Base-by-base conservation (phyloP, 139 green algal species). In the Ettlia oleoabundans region DNA sequence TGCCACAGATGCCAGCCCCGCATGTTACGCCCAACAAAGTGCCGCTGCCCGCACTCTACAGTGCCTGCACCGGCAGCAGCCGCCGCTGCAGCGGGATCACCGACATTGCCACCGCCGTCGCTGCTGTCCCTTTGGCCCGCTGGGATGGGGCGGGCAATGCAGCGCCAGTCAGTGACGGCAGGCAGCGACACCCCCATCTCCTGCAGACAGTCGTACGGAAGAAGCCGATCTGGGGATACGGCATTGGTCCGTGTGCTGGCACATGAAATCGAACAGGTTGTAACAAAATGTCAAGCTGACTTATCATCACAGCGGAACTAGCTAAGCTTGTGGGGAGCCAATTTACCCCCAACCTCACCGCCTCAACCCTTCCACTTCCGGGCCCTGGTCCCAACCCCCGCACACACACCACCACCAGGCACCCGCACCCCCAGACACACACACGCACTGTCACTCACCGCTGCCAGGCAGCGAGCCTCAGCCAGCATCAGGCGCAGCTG, bases 391-490 rank as follows among this genome's bases (percentile, higher is more conserved):
- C 10, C 47, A 10, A 15, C 47, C 47, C 47, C 47, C 15, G 64
- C 7, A 33, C 24, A 33, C 1, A 32, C 18, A 24, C 35, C 47
- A 32, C 69, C 32, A 7, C 41, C 13, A 51, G 21, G 65, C 65
- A 32, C n/a, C 35, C n/a, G 35, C 65, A 72, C 1, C 15, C 61
- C 61, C 24, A 51, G 64, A n/a, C 4, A 15, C 38, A 30, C 1
- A 24, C 13, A 0, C 37, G 33, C 63, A 1, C 63, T 30, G 28
- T 32, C n/a, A 43, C 73, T 80, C 73, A 80, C 73, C 52, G 52
- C 73, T 0, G 73, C 73, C 35, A 80, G 37, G 73, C 73, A 80
- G 52, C 51, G 53, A 33, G 73, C 73, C 37, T 67, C 58, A n/a
- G 73, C 73, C 37, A 43, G 6, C 53, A 80, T 53, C 9, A 68